These are phyloP conservation scores for Arachnomyces sp. DNA, from an alignment of 2,329 filamentous ascomycete genomes.

Conservation along the genomic window DNA sequence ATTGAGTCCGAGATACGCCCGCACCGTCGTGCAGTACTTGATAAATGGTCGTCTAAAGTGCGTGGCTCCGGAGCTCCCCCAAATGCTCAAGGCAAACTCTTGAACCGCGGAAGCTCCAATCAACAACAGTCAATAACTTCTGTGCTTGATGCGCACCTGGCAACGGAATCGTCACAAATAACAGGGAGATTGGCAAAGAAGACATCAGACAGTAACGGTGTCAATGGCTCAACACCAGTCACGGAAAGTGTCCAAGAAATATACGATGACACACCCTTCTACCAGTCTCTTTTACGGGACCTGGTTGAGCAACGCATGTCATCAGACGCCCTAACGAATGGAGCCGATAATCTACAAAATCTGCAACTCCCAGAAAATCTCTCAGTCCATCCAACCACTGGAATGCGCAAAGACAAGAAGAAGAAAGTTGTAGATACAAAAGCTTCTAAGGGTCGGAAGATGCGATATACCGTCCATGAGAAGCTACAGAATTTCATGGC, in stretches of 20 bases:
- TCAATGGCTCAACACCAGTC: conserved; percentile 2
- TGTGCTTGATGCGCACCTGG: conserved; percentile 38
- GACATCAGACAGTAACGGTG: conserved; percentile 10
- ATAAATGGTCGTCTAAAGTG: conserved; percentile 86
- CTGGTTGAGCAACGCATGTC: conserved; percentile 81
- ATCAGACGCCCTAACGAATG: conserved; percentile 46
- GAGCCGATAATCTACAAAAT: conserved; percentile 33
- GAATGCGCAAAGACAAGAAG: conserved; percentile 53
- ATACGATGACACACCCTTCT: conserved; percentile 93
- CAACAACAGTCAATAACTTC: conserved; percentile 46
- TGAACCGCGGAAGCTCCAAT: conserved; percentile 43
- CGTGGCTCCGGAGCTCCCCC: conserved; percentile 46
- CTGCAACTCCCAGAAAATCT: conserved; percentile 31
- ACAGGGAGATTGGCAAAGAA: no score
- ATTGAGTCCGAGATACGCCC: conserved; percentile 55
- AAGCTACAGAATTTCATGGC: conserved; percentile 99
- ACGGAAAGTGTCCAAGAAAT: conserved; percentile 46
- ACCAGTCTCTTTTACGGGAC: conserved; percentile 85
- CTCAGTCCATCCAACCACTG: conserved; percentile 32
- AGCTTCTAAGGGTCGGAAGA: conserved; percentile 88
- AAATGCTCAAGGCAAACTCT: conserved; percentile 53
- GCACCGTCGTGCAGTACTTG: conserved; percentile 63
- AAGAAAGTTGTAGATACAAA: conserved; percentile 84
- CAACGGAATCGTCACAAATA: conserved; percentile 24
- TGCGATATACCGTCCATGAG: conserved; percentile 91